A percentile compares a stretch with the other conserved stretches of the same genome.
These are phyloP conservation scores for Vitis labrusca DNA, from an alignment of 164 flowering plant genomes.

Conservation along the genomic window DNA sequence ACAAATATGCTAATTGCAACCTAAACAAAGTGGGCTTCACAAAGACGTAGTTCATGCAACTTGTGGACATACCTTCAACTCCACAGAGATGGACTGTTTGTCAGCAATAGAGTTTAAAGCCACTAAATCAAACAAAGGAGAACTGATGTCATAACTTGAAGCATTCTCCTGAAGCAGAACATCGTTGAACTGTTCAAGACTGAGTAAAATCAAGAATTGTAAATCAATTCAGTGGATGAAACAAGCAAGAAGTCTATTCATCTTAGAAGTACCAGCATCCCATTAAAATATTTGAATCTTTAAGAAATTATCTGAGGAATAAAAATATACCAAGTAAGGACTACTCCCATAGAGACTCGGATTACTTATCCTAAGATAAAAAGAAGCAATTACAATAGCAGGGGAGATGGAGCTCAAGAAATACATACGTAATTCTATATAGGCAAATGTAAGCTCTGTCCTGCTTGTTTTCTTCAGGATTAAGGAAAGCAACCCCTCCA, in stretches of 20 bases:
- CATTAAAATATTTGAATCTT: neutral
- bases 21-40: neutral
- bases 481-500: slow-evolving; percentile 93
- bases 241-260: neutral
- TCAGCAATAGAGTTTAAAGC: slow-evolving; percentile 36
- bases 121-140: slow-evolving; percentile 57
- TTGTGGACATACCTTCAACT: slow-evolving; percentile 52
- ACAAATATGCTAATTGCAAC: neutral
- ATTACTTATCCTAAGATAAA: neutral
- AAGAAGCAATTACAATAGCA: neutral
- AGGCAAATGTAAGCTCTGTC: slow-evolving; percentile 63
- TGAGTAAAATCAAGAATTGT: slow-evolving; percentile 24
- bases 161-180: slow-evolving; percentile 77
- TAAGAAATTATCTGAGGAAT: neutral
- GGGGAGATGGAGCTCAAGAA: neutral
- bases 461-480: slow-evolving; percentile 50
- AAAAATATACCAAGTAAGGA: neutral
- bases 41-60: neutral
- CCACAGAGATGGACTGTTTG: slow-evolving; percentile 33
- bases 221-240: neutral
- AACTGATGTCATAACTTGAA: slow-evolving; percentile 19
- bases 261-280: neutral
- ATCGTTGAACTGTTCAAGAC: slow-evolving; percentile 99
- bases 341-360: neutral
- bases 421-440: slow-evolving; percentile 80